Evolutionary conservation across 2,329 filamentous ascomycete genomes (phyloP).

Genomic region (Gremmenia infestans): DNA sequence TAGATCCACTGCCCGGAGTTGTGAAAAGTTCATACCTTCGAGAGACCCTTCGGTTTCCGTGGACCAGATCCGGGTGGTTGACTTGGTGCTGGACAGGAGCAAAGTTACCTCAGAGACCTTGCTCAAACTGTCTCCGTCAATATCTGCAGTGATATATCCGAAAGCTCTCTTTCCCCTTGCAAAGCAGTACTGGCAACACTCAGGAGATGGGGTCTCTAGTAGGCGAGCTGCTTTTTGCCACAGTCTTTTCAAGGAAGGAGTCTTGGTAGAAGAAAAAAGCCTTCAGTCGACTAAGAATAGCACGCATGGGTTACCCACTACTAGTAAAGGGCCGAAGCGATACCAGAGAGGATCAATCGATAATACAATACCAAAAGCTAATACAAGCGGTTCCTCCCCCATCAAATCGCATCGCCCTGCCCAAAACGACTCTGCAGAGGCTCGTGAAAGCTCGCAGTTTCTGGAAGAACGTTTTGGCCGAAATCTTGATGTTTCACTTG

Average conservation of each 20-base stretch:
- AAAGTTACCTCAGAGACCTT: conserved; percentile 48
- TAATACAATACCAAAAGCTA: conserved; percentile 26
- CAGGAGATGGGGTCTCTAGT: conserved; percentile 87
- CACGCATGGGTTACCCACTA: conserved; percentile 21
- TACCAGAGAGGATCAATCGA: conserved; percentile 64
- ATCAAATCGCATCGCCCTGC: not conserved
- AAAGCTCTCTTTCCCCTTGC: conserved; percentile 62
- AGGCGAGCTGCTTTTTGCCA: conserved; percentile 88
- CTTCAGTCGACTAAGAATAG: conserved; percentile 16
- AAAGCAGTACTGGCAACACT: conserved; percentile 98
- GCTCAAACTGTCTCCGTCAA: conserved; percentile 50
- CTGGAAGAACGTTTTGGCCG: conserved; percentile 92
- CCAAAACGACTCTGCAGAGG: conserved; percentile 22
- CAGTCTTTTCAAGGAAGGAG: conserved; percentile 63
- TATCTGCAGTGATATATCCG: conserved; percentile 69
- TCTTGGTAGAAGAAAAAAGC: conserved; percentile 48
- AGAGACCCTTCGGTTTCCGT: conserved; percentile 49
- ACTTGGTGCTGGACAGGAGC: conserved; percentile 57
- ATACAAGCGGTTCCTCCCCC: not conserved
- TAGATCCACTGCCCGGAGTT: conserved; percentile 61
- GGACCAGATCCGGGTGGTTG: conserved; percentile 49
- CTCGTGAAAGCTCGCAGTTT: conserved; percentile 68
- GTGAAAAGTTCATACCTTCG: conserved; percentile 64
- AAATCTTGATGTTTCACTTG: conserved; percentile 76
- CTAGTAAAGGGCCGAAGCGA: conserved; percentile 66